A percentile compares a stretch with the other conserved stretches of the same genome.
Conservation (phyloP, 1,284 basidiomycete genomes). For the Sphaerobolus stellatus region DNA sequence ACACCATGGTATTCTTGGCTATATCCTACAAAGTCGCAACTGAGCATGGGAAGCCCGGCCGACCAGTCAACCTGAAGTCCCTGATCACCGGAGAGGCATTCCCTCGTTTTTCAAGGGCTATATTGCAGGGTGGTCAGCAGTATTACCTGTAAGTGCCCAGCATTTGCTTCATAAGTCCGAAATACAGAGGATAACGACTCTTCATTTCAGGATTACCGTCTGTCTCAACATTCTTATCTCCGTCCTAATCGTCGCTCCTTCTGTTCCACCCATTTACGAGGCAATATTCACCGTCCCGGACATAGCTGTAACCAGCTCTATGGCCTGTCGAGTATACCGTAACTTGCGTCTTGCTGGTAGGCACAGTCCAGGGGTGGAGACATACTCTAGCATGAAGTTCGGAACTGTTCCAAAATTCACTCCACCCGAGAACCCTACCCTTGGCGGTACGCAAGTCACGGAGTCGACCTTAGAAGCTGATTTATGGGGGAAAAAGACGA, state of each 20-base stretch:
- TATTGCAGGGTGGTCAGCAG: conserved; percentile 10
- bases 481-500: too few species aligned
- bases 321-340: conserved; percentile 10
- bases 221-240: conserved; percentile 3
- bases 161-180: not conserved
- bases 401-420: too few species aligned
- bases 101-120: conserved; percentile 1
- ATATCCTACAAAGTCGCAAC: conserved; percentile 7
- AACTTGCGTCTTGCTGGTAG: too few species aligned
- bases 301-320: conserved; percentile 2
- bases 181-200: not conserved
- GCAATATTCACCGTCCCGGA: conserved; percentile 9
- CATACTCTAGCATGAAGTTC: too few species aligned
- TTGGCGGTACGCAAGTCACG: too few species aligned
- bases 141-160: conserved; percentile 11
- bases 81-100: not conserved
- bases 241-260: conserved; percentile 7
- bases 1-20: conserved; percentile 9
- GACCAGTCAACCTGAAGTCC: not conserved
- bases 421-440: too few species aligned
- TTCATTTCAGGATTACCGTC: conserved; percentile 2
- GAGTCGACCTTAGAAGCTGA: too few species aligned
- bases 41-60: not conserved
- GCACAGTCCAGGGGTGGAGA: too few species aligned
- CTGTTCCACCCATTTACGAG: conserved; percentile 4